Evolutionary conservation across 805 yeast species (phyloP).

Genomic region (Pichia membranifaciens): DNA sequence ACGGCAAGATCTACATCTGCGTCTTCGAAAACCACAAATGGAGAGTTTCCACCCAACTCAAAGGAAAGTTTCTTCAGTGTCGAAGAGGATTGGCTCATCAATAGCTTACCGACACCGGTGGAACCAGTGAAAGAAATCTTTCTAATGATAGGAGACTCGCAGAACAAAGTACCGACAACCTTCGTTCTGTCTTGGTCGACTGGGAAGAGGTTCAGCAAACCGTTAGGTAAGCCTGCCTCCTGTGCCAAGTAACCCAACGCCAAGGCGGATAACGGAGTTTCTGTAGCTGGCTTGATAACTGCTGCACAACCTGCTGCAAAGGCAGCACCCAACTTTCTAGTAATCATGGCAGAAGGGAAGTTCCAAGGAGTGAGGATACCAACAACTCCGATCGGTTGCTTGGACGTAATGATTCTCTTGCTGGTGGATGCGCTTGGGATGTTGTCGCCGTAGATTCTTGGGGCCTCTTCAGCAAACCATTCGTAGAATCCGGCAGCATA

Average conservation of each 20-base stretch:
- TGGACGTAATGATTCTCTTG: constrained; percentile 59
- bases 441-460: constrained; percentile 66
- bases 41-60: constrained; percentile 88
- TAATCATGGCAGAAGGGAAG: constrained; percentile 73
- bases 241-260: constrained; percentile 61
- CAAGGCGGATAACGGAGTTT: constrained; percentile 78
- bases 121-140: constrained; percentile 96
- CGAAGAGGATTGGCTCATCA: constrained; percentile 65
- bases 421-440: constrained; percentile 52
- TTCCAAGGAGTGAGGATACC: constrained; percentile 86
- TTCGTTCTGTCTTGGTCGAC: constrained; percentile 60
- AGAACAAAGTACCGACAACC: constrained; percentile 73
- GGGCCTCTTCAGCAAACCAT: constrained; percentile 78
- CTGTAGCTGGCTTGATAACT: constrained; percentile 70
- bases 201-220: constrained; percentile 80
- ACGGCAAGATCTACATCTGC: constrained; percentile 63
- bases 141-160: constrained; percentile 72
- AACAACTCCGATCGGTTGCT: constrained; percentile 77
- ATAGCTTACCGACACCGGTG: constrained; percentile 74
- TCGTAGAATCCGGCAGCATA: constrained; percentile 64
- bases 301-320: constrained; percentile 72
- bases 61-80: constrained; percentile 72
- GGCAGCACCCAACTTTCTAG: constrained; percentile 80
- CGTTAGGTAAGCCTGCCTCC: constrained; percentile 87
- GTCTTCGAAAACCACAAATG: constrained; percentile 75